Evolutionary conservation across 306 rosid genomes (phyloP).

Genomic region (Lupinus albus): DNA sequence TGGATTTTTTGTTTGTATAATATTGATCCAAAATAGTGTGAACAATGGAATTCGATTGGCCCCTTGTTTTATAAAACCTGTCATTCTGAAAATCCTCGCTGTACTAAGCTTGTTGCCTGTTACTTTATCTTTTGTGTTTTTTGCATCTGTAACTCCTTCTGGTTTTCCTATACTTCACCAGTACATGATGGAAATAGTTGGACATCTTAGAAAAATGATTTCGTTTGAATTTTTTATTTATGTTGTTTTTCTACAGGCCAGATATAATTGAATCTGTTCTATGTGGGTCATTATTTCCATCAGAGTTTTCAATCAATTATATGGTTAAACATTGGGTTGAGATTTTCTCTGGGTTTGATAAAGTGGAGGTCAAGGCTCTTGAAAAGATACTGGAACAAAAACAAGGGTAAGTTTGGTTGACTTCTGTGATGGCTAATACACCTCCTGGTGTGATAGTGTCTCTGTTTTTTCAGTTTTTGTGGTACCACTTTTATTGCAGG

Average conservation of each 20-base stretch:
- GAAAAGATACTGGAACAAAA: conserved; percentile 93
- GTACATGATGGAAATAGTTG: conserved; percentile 6
- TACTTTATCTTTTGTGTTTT: conserved; percentile 6
- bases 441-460: conserved; percentile 36
- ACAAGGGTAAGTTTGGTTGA: conserved; percentile 68
- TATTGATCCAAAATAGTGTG: neutral
- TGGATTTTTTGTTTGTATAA: neutral
- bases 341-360: conserved; percentile 75
- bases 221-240: conserved; percentile 23
- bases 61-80: conserved; percentile 4
- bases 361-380: conserved; percentile 89
- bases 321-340: conserved; percentile 80
- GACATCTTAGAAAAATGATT: neutral
- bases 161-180: conserved; percentile 12
- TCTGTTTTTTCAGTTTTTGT: conserved; percentile 47
- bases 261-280: conserved; percentile 82
- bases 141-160: conserved; percentile 17
- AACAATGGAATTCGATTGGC: conserved; percentile 22
- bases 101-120: neutral
- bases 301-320: conserved; percentile 65
- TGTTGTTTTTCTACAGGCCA: conserved; percentile 60
- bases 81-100: conserved; percentile 3
- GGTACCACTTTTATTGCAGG: conserved; percentile 68
- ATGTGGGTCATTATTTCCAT: conserved; percentile 79
- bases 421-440: conserved; percentile 41